A percentile compares a stretch with the other conserved stretches of the same genome.
phyloP scores from a whole-genome alignment of 1,284 basidiomycete species.

The Golubevia pallescens region DNA sequence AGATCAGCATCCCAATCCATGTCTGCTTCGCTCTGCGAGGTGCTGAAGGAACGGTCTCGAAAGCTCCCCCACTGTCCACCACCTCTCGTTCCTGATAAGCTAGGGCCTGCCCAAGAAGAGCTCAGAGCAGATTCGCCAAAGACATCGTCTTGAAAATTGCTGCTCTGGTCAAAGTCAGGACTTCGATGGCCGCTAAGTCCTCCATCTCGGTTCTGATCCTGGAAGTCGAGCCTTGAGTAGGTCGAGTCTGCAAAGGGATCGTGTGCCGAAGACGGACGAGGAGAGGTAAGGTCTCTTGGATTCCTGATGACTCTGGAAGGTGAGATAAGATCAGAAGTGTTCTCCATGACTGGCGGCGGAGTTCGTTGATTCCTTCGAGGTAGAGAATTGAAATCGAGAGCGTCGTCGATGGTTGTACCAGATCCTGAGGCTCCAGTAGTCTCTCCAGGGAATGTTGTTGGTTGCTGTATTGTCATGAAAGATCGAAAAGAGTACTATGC shows the following conservation, averaged over 20 bases:
- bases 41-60: not conserved
- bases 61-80: not conserved
- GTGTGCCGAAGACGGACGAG: not conserved
- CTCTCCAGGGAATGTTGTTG: not conserved
- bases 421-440: not conserved
- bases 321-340: not conserved
- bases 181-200: not conserved
- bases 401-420: not conserved
- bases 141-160: not conserved
- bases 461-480: not conserved
- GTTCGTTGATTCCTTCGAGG: not conserved
- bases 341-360: not conserved
- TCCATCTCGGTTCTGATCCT: not conserved
- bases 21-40: not conserved
- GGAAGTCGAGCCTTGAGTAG: not conserved
- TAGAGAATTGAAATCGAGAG: not conserved
- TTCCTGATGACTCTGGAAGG: not conserved
- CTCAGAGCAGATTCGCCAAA: not conserved
- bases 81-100: not conserved
- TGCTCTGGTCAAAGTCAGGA: not conserved
- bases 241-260: not conserved
- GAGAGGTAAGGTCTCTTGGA: not conserved
- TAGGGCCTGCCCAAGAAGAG: not conserved
- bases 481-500: not conserved
- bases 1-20: not conserved